Evolutionary conservation across 257 asterid species (phyloP).

Genomic region (Petunia axillaris): DNA sequence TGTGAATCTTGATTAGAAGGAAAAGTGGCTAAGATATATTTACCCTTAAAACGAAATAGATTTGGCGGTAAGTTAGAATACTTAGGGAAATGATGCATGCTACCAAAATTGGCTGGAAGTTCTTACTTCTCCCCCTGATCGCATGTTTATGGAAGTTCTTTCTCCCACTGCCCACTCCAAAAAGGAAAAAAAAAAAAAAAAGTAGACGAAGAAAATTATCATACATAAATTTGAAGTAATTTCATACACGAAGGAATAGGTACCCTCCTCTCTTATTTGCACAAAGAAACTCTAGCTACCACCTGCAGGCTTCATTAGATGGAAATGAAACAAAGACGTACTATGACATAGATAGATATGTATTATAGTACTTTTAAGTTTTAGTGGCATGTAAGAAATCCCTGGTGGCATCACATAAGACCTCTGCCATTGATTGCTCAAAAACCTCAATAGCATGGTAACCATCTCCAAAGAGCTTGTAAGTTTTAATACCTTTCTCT

Average conservation of each 20-base stretch:
- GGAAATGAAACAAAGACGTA: not conserved
- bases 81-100: too few relatives aligned
- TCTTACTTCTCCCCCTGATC: too few relatives aligned
- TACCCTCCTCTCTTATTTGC: not conserved
- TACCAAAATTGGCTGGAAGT: too few relatives aligned
- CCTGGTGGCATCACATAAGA: conserved; percentile 30
- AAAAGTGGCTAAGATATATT: too few relatives aligned
- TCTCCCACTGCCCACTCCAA: too few relatives aligned
- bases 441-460: conserved; percentile 50
- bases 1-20: too few relatives aligned
- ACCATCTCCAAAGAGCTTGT: conserved; percentile 39
- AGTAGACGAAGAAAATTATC: not conserved
- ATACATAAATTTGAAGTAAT: not conserved
- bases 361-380: too few relatives aligned
- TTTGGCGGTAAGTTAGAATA: too few relatives aligned
- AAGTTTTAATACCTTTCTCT: conserved; percentile 36
- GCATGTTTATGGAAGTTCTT: too few relatives aligned
- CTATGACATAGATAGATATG: not conserved
- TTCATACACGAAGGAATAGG: not conserved
- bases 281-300: not conserved
- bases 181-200: too few relatives aligned
- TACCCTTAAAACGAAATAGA: too few relatives aligned
- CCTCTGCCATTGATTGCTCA: conserved; percentile 34
- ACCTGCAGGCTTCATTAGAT: not conserved
- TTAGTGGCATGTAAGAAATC: conserved; percentile 27